phyloP scores from a whole-genome alignment of 73 alveolate genomes.

The Durusdinium trenchii region DNA sequence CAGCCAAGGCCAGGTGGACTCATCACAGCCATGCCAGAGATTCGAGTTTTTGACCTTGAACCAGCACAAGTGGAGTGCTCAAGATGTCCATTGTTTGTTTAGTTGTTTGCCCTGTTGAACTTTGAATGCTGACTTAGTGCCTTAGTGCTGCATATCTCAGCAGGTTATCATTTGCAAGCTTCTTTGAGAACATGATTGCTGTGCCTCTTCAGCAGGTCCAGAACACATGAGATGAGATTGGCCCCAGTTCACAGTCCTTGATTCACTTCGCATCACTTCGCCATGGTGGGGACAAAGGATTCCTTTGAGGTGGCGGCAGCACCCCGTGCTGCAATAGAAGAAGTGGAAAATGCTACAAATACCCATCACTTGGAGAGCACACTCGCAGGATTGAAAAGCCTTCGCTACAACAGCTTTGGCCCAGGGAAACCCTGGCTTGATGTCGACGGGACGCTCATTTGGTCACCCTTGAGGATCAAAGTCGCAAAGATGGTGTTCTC shows the following conservation, averaged over 20 bases:
- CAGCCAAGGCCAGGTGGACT: constrained; percentile 82
- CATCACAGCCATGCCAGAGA: constrained; percentile 94
- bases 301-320: background rate
- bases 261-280: too few species aligned
- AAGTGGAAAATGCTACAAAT: background rate
- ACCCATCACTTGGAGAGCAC: constrained; percentile 1
- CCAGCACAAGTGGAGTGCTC: constrained; percentile 46
- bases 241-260: too few species aligned
- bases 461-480: constrained; percentile 37
- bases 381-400: constrained; percentile 69
- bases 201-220: too few species aligned
- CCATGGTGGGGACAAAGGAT: too few species aligned
- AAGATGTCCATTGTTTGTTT: background rate
- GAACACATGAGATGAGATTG: too few species aligned
- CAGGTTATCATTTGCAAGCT: too few species aligned
- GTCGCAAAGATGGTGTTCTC: constrained; percentile 72
- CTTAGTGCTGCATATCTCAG: too few species aligned
- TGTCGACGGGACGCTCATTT: constrained; percentile 47
- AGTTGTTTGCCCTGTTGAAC: background rate
- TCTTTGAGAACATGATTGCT: too few species aligned
- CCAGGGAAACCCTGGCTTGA: constrained; percentile 55
- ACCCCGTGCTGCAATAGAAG: background rate
- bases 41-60: constrained; percentile 73
- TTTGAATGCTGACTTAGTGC: too few species aligned
- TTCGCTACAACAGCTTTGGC: constrained; percentile 43